phyloP scores from a whole-genome alignment of 2,329 filamentous ascomycete genomes.

The Colletotrichum limetticola region DNA sequence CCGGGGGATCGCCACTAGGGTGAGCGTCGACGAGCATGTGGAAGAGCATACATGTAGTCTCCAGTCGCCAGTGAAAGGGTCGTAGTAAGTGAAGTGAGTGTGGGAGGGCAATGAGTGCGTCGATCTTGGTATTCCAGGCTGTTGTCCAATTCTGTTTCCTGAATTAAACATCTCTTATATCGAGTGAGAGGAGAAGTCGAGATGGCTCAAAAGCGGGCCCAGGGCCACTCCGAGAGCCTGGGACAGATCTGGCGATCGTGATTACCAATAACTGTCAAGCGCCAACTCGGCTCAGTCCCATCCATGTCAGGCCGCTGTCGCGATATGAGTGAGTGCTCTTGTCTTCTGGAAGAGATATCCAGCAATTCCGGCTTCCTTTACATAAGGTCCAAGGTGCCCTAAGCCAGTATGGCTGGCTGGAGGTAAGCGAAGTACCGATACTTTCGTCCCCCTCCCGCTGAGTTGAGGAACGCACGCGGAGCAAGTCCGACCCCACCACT shows the following conservation, averaged over 20 bases:
- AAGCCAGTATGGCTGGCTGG: neutral
- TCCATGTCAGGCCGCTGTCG: neutral
- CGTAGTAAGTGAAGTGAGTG: neutral
- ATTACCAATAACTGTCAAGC: neutral
- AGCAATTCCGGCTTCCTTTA: neutral
- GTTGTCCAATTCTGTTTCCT: neutral
- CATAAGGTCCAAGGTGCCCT: no score
- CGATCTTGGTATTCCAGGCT: neutral
- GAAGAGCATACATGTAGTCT: neutral
- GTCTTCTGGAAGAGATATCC: neutral
- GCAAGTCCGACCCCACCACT: neutral
- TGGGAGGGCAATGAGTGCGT: neutral
- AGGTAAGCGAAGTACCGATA: constrained; percentile 2
- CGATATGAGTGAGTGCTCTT: neutral
- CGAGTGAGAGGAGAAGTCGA: neutral
- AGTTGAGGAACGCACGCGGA: neutral
- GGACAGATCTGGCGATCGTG: neutral
- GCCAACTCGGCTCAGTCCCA: neutral
- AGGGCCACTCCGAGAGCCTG: neutral
- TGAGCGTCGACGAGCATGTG: neutral
- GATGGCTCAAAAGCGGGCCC: neutral
- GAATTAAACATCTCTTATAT: neutral
- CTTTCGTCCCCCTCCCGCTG: neutral
- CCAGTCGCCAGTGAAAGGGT: neutral
- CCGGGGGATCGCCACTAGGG: constrained; percentile 17